Evolutionary conservation across 2,329 filamentous ascomycete species (phyloP).

Genomic region (Fusarium tricinctum): DNA sequence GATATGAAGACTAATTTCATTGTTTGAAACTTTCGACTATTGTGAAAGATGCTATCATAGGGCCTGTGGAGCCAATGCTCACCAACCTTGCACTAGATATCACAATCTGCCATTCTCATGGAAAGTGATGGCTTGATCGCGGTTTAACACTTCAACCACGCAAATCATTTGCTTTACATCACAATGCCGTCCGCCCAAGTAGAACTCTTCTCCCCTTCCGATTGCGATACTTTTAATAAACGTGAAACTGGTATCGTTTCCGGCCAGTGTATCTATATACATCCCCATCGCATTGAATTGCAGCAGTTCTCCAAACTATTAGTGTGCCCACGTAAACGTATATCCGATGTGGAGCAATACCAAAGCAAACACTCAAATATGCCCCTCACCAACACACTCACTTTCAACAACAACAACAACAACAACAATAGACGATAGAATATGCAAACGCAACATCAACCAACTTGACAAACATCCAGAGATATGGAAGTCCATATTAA

Average conservation of each 20-base stretch:
- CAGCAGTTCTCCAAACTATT: no score
- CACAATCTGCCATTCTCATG: no score
- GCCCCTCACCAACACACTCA: conserved; percentile 4
- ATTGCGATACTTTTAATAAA: background rate
- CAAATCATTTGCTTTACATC: no score
- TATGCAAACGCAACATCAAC: background rate
- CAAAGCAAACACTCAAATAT: background rate
- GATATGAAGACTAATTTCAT: no score
- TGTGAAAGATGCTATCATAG: no score
- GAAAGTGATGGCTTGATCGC: no score
- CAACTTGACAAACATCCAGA: background rate
- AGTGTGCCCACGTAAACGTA: background rate
- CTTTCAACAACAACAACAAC: background rate
- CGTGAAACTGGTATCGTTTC: background rate
- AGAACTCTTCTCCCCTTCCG: background rate
- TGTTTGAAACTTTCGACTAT: no score
- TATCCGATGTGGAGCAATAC: background rate
- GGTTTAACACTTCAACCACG: no score
- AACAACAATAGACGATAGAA: background rate
- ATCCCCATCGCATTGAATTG: no score
- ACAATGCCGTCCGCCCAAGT: background rate
- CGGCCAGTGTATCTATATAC: background rate
- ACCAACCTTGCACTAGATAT: no score
- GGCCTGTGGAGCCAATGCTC: no score
- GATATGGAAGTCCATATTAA: background rate